These are phyloP conservation scores for Plasmodium vinckei DNA, from an alignment of 169 alveolate species.

Conservation along the genomic window DNA sequence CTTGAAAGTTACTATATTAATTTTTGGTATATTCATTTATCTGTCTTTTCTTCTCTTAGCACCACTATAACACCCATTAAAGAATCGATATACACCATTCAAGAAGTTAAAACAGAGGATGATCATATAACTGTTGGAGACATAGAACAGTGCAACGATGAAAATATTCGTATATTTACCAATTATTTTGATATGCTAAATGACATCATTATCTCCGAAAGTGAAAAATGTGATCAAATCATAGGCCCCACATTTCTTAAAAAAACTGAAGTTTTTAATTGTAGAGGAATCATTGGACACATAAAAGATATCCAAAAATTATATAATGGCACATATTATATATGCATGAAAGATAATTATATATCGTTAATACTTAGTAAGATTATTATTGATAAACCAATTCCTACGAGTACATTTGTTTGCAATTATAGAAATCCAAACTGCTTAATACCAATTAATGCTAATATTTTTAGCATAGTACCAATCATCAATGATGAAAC, in stretches of 20 bases:
- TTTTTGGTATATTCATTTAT: neutral
- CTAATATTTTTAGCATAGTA: slow-evolving; percentile 13
- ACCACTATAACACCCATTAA: slow-evolving; percentile 27
- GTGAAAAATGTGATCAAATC: slow-evolving; percentile 38
- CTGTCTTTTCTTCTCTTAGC: slow-evolving; percentile 14
- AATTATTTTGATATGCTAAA: slow-evolving; percentile 29
- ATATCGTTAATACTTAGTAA: slow-evolving; percentile 19
- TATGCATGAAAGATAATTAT: slow-evolving; percentile 35
- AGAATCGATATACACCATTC: neutral
- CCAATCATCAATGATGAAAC: slow-evolving; percentile 26
- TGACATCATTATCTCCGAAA: slow-evolving; percentile 27
- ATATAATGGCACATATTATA: slow-evolving; percentile 36
- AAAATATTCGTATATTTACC: slow-evolving; percentile 16
- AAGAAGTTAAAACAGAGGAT: slow-evolving; percentile 16
- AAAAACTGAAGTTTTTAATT: slow-evolving; percentile 18
- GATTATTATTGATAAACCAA: slow-evolving; percentile 21
- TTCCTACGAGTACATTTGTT: slow-evolving; percentile 21
- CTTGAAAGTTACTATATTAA: too few species aligned
- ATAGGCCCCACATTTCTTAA: slow-evolving; percentile 19
- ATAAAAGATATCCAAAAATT: slow-evolving; percentile 11
- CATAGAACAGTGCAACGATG: slow-evolving; percentile 16
- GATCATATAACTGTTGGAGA: slow-evolving; percentile 39
- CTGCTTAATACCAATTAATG: slow-evolving; percentile 24
- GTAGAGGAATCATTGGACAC: slow-evolving; percentile 36
- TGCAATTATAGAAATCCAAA: slow-evolving; percentile 30